These are phyloP conservation scores for Talaromyces atroroseus DNA, from an alignment of 2,329 filamentous ascomycete species.

Conservation along the genomic window DNA sequence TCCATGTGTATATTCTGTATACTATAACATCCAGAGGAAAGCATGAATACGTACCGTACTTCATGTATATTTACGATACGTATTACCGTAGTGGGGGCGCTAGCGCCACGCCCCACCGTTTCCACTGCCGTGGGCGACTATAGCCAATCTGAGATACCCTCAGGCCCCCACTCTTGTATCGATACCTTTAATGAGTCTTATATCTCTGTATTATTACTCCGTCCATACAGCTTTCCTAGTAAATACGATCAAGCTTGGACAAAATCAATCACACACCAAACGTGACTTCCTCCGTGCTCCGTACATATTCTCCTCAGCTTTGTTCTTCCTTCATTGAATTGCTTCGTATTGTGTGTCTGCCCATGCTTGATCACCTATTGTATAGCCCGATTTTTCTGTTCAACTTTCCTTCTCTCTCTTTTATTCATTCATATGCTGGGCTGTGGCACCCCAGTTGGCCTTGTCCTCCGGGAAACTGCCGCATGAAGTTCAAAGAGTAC, in stretches of 20 bases:
- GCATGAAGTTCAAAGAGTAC: background rate
- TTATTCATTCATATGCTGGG: background rate
- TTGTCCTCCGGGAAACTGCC: background rate
- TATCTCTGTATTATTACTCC: background rate
- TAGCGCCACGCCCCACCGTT: conserved; percentile 1
- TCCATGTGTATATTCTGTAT: too few relatives aligned
- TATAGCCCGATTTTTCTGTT: background rate
- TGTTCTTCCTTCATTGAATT: background rate
- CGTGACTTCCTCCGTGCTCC: background rate
- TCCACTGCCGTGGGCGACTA: background rate
- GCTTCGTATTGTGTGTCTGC: background rate
- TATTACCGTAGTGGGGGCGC: conserved; percentile 1
- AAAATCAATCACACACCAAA: background rate
- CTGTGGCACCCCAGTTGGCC: too few relatives aligned
- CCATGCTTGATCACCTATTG: background rate
- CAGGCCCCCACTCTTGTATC: background rate
- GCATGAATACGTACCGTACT: background rate
- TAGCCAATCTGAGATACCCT: background rate
- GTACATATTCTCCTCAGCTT: background rate
- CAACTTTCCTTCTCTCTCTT: background rate
- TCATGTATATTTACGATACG: background rate
- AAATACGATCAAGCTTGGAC: background rate
- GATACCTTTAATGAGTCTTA: background rate
- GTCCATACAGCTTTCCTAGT: background rate
- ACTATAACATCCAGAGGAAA: background rate